These are phyloP conservation scores for Leonotis leonurus DNA, from an alignment of 257 asterid species.

Conservation along the genomic window DNA sequence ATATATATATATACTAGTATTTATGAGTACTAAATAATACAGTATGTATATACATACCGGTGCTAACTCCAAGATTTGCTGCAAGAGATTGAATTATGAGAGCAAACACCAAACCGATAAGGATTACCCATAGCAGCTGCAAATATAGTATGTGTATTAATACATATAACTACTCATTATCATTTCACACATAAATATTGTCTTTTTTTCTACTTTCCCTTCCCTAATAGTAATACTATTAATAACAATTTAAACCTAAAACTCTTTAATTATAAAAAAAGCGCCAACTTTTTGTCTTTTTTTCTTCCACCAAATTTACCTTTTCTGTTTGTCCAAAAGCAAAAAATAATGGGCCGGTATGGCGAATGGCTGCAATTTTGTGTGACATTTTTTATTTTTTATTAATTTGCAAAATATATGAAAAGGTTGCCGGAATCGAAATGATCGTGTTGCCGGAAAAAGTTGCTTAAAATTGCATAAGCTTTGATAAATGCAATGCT, in stretches of 20 bases:
- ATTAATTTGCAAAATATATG: no score
- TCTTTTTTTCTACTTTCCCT: no score
- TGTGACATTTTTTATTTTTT: background rate
- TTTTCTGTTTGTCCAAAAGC: background rate
- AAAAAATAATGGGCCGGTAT: background rate
- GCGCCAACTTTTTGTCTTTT: no score
- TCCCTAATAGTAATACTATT: no score
- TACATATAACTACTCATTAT: no score
- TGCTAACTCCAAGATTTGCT: conserved; percentile 90
- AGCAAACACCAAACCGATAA: conserved; percentile 79
- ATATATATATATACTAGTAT: background rate
- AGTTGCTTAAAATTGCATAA: background rate
- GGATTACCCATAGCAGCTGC: conserved; percentile 87
- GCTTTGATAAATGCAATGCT: background rate
- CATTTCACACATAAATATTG: no score
- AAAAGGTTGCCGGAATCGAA: background rate
- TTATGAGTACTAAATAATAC: no score
- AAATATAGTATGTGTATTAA: no score
- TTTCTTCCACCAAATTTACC: background rate
- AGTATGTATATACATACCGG: conserved; percentile 34
- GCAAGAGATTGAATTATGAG: conserved; percentile 90
- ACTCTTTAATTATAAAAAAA: no score
- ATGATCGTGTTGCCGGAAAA: background rate
- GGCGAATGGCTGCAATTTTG: background rate
- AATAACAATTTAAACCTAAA: no score